Conservation (phyloP, 352 stramenopile species). For the Pythium sp. region DNA sequence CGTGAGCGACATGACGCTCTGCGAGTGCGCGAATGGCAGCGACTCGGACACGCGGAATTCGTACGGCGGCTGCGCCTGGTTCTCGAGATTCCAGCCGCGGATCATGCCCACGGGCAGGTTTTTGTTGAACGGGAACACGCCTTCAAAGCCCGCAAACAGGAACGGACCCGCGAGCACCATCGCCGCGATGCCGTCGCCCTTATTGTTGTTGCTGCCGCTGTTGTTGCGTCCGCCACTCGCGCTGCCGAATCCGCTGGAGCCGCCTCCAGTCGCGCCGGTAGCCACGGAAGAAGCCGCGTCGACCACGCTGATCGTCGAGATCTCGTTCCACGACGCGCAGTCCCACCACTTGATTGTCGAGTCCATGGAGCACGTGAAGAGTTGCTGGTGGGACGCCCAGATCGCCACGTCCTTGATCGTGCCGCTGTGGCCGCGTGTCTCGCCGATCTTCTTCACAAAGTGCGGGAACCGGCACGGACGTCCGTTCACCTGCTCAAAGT, state of each 20-base stretch:
- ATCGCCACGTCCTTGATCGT: constrained; percentile 79
- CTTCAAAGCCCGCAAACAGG: constrained; percentile 82
- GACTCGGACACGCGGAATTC: constrained; percentile 59
- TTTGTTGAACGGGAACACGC: constrained; percentile 48
- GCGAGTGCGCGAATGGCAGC: constrained; percentile 77
- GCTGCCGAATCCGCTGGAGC: constrained; percentile 17
- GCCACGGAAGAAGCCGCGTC: constrained; percentile 21
- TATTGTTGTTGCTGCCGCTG: constrained; percentile 13
- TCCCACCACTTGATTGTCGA: constrained; percentile 82
- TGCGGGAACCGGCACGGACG: constrained; percentile 75
- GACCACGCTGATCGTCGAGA: constrained; percentile 68
- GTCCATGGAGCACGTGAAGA: constrained; percentile 73
- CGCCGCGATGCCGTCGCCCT: constrained; percentile 54
- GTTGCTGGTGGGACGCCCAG: constrained; percentile 68
- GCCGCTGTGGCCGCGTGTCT: constrained; percentile 67
- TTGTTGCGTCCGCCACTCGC: constrained; percentile 17
- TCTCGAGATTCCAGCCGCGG: constrained; percentile 82
- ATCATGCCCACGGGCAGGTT: constrained; percentile 72
- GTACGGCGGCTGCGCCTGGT: constrained; percentile 52
- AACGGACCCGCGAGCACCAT: constrained; percentile 75
- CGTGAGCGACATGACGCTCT: constrained; percentile 68
- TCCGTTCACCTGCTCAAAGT: constrained; percentile 41
- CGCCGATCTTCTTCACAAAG: constrained; percentile 82
- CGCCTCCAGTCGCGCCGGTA: not conserved
- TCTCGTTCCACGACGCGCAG: constrained; percentile 74